phyloP scores from a whole-genome alignment of 169 alveolate species.

The Eimeria acervulina region DNA sequence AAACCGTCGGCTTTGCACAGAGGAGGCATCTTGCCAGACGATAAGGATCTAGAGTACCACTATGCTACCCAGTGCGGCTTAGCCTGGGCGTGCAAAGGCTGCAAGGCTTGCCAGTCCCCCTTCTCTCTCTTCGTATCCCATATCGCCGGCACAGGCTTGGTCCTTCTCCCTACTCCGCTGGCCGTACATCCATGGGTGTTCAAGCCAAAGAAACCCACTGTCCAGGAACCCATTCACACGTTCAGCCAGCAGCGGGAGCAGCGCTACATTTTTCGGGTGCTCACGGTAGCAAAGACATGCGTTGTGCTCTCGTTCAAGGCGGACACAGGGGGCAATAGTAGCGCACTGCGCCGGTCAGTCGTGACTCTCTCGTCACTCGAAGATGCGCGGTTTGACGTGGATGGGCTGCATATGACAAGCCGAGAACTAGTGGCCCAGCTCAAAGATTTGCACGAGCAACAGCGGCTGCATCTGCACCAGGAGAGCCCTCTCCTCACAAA shows the following conservation, averaged over 20 bases:
- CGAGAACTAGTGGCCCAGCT: slow-evolving; percentile 17
- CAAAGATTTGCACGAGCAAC: slow-evolving; percentile 44
- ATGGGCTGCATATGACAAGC: slow-evolving; percentile 56
- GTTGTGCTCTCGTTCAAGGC: slow-evolving; percentile 72
- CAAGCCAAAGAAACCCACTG: background rate
- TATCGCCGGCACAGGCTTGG: background rate
- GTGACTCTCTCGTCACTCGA: slow-evolving; percentile 71
- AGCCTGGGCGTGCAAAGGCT: slow-evolving; percentile 49
- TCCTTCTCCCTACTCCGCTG: background rate
- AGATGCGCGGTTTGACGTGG: slow-evolving; percentile 60
- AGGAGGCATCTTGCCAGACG: background rate
- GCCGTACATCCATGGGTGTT: slow-evolving; percentile 1
- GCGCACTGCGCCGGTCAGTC: slow-evolving; percentile 66
- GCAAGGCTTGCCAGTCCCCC: slow-evolving; percentile 9
- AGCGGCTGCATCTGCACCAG: slow-evolving; percentile 39
- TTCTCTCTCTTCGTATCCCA: slow-evolving; percentile 38
- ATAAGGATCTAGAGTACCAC: slow-evolving; percentile 45
- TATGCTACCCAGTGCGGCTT: slow-evolving; percentile 2
- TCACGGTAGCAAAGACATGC: slow-evolving; percentile 57
- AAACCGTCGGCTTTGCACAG: background rate
- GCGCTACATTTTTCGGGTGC: slow-evolving; percentile 64
- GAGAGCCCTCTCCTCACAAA: background rate
- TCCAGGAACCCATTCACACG: background rate
- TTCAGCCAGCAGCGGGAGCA: slow-evolving; percentile 38
- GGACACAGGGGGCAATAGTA: slow-evolving; percentile 70